Base-by-base conservation (phyloP, 176 grass and related monocot species). In the Urochloa ruziziensis region DNA sequence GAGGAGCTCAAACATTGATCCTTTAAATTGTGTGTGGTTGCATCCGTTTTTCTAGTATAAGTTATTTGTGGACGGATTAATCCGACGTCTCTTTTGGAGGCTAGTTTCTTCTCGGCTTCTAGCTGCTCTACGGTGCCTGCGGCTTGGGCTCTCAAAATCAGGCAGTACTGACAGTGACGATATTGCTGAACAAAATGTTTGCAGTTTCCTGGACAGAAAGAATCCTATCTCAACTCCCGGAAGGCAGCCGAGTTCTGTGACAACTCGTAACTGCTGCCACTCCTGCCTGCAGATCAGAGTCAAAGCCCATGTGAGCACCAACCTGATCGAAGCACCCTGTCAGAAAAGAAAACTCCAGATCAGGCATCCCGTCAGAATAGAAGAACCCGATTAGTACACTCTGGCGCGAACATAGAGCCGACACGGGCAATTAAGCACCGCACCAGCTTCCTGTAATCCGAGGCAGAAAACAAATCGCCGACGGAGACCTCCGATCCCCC, bases 361-460 rank as follows among this genome's bases (percentile, higher is more conserved):
- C 53, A 28, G 18, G 67, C 21, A 75, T 51, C 46, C 33, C 10
- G 60, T 49, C 10, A 54, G 32, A 62, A 64, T 9, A 57, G 42
- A 16, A 76, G 30, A 30, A 39, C 25, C 18, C 29, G 27, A 73
- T 73, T 56, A 46, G 19, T 37, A 36, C 27, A 78, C 11, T n/a
- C 10, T 48, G 63, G 63, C 63, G 10, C 74, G n/a, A 71, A 51
- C 30, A 28, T 16, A 27, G 53, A 62, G 74, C 83, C 39, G 83
- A 71, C 83, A 85, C 52, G 64, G 42, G 29, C 32, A 78, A 79
- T 79, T 78, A 85, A 62, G 64, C 64, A 34, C 39, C 83, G 27
- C 33, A 44, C 35, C 25, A 24, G 3, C 34, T 67, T 21, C 19
- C 29, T 19, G 25, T 7, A 29, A 33, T 14, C 27, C 27, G 56